Evolutionary conservation across 1,284 basidiomycete species (phyloP), one percentile per base, ranked within the genome.

Genomic region (Irpex lacteus): DNA sequence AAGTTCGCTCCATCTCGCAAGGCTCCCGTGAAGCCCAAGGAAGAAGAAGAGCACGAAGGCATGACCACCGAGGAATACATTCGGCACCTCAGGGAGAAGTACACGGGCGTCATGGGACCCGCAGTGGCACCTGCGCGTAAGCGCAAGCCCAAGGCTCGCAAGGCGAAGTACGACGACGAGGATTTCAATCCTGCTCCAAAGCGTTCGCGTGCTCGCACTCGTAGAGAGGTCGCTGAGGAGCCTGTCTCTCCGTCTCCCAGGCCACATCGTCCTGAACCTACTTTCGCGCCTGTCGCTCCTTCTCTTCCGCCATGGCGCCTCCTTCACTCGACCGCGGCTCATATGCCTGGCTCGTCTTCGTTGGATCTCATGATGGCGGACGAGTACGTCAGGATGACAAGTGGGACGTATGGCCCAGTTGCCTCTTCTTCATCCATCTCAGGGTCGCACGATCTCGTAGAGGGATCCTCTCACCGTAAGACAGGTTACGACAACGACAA

Each of bases 1-100:
- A 81, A 80, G 70, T 82, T 82, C 67, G 74, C 73, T 36, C 80
- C 83, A 13, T 73, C 79, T 53, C 78, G 69, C 60, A 74, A 71
- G 68, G 56, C 60, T 36, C 6, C 61, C 32, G 60, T 62, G 7
- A 69, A 69, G 21, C 54, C 19, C 62, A 60, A 61, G 53, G 64
- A 61, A 50, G 64, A 65, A 13, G 63, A 65, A 18, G 67, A 66
- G 34, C 36, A 19, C 13, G 66, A 68, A 19, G 63, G 34, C n/a
- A 40, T 60, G 44, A 60, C 63, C 19, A 57, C 49, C 36, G 62
- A 68, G 61, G 66, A 67, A 4, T 64, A 65, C 64, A 68, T 70
- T 49, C 69, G 67, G 36, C 67, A 59, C 55, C 65, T 71, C 15
- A 66, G 70, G 49, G 70, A 72, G 61, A 68, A 60, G 61, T 71